Base-by-base conservation (phyloP, 2,329 filamentous ascomycete genomes). In the Alternaria gaisen region DNA sequence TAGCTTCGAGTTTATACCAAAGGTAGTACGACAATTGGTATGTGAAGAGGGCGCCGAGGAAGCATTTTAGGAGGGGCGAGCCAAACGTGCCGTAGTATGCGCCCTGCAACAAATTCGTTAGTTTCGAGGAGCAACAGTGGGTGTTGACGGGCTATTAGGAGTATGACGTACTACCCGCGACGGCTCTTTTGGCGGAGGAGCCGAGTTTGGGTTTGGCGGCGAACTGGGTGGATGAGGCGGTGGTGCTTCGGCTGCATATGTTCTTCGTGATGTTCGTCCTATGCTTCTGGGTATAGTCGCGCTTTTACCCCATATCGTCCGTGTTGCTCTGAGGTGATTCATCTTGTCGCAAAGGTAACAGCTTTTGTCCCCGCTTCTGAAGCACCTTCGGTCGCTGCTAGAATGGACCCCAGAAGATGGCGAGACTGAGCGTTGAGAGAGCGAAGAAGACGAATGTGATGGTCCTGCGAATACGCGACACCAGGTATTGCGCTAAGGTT, bases 21-120 rank as follows among this genome's bases (percentile, higher is more conserved):
- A 80, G 81, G 82, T 87, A 92, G 80, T 94, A 94, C 14, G 85
- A 79, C n/a, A 91, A 71, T 79, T 95, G 92, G 77, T 94, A 95
- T 2, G 89, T 90, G 73, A 92, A 88, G 56, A 93, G 85, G 55
- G 92, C 91, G 73, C 91, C 85, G 38, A 94, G 83, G 66, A 92
- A 86, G 55, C 88, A 88, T 80, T 93, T 94, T 54, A 87, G 85
- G 46, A 94, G 83, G 3, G 92, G 91, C 2, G 90, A 85, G 40
- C 88, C 87, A 73, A 93, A 93, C 14, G 87, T 88, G 73, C 87
- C 89, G 83, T 93, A 94, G 80, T 94, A 94, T 47, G 84, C 82
- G 51, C 86, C 80, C 62, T 64, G 46, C n/a, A 28, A 28, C 12
- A 32, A 12, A 14, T 11, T 12, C 12, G 57, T 43, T 41, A 53